Evolutionary conservation across 352 stramenopile genomes (phyloP), one percentile per base, ranked within the genome.

Genomic region (Phytophthora hibernalis): DNA sequence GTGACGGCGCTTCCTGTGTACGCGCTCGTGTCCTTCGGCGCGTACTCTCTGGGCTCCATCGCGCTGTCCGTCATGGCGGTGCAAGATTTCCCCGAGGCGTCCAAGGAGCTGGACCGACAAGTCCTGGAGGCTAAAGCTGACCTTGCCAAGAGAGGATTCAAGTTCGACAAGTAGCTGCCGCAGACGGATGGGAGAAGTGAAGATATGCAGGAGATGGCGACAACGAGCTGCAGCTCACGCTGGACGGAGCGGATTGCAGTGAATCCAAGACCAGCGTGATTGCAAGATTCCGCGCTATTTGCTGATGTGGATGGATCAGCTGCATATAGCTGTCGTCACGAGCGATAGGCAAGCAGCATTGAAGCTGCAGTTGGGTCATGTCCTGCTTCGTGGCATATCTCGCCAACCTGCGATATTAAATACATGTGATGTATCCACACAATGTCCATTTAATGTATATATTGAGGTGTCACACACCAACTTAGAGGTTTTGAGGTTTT

Each of bases 71-170:
- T 93, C 33, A 91, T 91, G 82, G 65, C 77, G 0, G 75, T 93
- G 21, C 76, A 87, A 22, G 85, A 93, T 58, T 91, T 86, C 35
- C 81, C 81, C 20, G 79, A 89, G 21, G 81, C 83, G 4, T 49
- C 85, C 9, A 91, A 88, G 62, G 85, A 93, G 56, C 72, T 93
- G 5, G 82, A 93, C 55, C 67, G 60, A 18, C 79, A 92, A 72
- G 82, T 91, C 13, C 40, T 84, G 15, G 82, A 89, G 51, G 84
- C 82, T 24, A 91, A 90, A 58, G 70, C 72, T 3, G 84, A 92
- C 22, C 72, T 92, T 10, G 57, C 68, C 20, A 84, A 82, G 59
- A 87, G 80, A 44, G 82, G 82, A 9, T 77, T 92, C 58, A 73
- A 84, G 49, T 82, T 88, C 20, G 72, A 70, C 24, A 54, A 22